Evolutionary conservation across 2,329 filamentous ascomycete species (phyloP), one percentile per base, ranked within the genome.

Genomic region (Hypoxylon sp.): DNA sequence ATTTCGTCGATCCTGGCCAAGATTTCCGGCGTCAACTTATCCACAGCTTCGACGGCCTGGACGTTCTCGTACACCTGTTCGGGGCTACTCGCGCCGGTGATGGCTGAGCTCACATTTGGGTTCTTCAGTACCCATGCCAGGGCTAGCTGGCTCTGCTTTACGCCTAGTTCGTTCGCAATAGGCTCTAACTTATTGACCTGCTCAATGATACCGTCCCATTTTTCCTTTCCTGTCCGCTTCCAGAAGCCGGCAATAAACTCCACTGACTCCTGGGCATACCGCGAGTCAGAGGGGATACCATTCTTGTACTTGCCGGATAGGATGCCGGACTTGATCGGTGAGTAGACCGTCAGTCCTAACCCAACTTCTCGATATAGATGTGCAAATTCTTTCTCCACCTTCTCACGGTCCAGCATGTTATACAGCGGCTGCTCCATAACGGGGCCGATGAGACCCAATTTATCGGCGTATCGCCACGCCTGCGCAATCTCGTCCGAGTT

Each of bases 271-370:
- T 83, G 81, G 11, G 83, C 83, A 59, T 72, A 73, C 32, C 75
- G 71, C 48, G 75, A 77, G 65, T 72, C 72, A 2, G 65, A 54
- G 7, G 75, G 75, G 40, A 89, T 85, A 26, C 85, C 86, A 70
- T 89, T 79, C 75, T 87, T 88, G 78, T 91, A 91, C 77, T 91
- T 91, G 48, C 89, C 89, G 0, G 87, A 87, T 66, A 91, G 78
- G 64, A 91, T 81, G 18, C 89, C 89, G 52, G 80, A 79, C 67
- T 84, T 83, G 16, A 91, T 78, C 1, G 89, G 89, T 2, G 84
- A 87, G 78, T 85, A 91, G 62, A 86, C 84, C 11, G 89, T 91
- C 38, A 90, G 79, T 2, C 89, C 89, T 1, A 88, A 80, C 5
- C 87, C 86, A 58, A 83, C 79, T 64, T 89, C 82, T 42, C 85